Evolutionary conservation across 1,139 yeast genomes (phyloP).

Genomic region (Geotrichum reessii): DNA sequence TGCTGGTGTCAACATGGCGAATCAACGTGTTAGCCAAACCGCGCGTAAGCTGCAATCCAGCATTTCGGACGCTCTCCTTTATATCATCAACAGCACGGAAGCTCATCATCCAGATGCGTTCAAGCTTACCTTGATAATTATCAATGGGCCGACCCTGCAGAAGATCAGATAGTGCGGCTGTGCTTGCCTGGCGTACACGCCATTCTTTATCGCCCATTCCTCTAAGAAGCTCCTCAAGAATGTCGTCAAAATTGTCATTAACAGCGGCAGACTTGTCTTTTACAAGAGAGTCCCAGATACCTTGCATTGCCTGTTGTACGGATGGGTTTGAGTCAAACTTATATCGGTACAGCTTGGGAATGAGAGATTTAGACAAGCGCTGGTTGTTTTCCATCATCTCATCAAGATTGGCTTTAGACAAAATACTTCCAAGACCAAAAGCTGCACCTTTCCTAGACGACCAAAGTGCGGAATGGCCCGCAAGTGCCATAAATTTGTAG

Average conservation of each 20-base stretch:
- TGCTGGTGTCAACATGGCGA: conserved; percentile 45
- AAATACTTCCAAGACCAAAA: conserved; percentile 79
- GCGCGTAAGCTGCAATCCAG: conserved; percentile 66
- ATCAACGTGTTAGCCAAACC: conserved; percentile 60
- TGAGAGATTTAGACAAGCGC: conserved; percentile 51
- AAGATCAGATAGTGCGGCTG: conserved; percentile 66
- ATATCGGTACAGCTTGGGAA: conserved; percentile 80
- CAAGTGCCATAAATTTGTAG: conserved; percentile 88
- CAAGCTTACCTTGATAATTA: conserved; percentile 49
- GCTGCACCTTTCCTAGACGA: conserved; percentile 91
- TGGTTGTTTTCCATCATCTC: conserved; percentile 53
- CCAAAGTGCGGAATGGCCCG: conserved; percentile 86
- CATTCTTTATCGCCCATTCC: conserved; percentile 84
- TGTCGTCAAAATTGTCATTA: conserved; percentile 48
- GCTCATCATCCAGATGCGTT: conserved; percentile 79
- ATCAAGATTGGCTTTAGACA: conserved; percentile 72
- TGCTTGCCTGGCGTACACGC: conserved; percentile 89
- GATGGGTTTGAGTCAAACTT: conserved; percentile 74
- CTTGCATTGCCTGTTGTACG: conserved; percentile 79
- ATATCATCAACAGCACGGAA: conserved; percentile 91
- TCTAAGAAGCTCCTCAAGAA: conserved; percentile 57
- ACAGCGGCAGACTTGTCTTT: conserved; percentile 56
- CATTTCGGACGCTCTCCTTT: conserved; percentile 84
- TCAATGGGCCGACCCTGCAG: conserved; percentile 56
- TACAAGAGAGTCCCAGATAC: conserved; percentile 76